These are phyloP conservation scores for Flaveria trinervia DNA, from an alignment of 129 eudicot species.

Conservation along the genomic window DNA sequence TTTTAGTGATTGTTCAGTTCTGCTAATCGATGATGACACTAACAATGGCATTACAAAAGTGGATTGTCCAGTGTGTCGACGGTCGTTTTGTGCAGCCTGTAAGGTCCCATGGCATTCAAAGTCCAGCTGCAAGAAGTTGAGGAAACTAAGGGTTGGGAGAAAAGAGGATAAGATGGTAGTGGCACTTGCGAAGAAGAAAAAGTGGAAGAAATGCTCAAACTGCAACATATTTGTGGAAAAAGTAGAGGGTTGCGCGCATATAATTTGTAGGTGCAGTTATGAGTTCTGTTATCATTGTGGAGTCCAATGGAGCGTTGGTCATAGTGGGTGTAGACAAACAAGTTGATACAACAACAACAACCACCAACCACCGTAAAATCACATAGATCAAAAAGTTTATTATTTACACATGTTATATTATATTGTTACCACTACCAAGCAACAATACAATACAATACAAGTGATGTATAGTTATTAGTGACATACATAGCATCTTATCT, in stretches of 20 bases:
- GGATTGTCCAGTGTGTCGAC: slow-evolving; percentile 48
- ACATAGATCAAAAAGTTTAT: no score
- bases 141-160: slow-evolving; percentile 24
- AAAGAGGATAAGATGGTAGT: slow-evolving; percentile 30
- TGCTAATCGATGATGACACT: slow-evolving; percentile 21
- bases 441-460: no score
- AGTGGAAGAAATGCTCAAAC: slow-evolving; percentile 52
- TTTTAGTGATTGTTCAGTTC: slow-evolving; percentile 48
- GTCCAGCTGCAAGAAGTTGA: slow-evolving; percentile 38
- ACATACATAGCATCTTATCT: no score
- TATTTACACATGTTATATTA: no score
- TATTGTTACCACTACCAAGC: no score
- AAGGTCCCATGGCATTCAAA: slow-evolving; percentile 51
- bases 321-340: no score
- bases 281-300: slow-evolving; percentile 62
- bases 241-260: slow-evolving; percentile 48
- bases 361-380: no score
- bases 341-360: no score
- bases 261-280: slow-evolving; percentile 56
- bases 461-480: no score
- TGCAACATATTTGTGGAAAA: slow-evolving; percentile 54
- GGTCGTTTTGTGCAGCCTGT: slow-evolving; percentile 60
- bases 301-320: not conserved
- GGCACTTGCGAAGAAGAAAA: slow-evolving; percentile 42
- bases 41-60: not conserved